Percentiles rank a stretch among this genome's conserved stretches.
Evolutionary conservation across 352 stramenopile species (phyloP).

Genomic region (Globisporangium spinosum): DNA sequence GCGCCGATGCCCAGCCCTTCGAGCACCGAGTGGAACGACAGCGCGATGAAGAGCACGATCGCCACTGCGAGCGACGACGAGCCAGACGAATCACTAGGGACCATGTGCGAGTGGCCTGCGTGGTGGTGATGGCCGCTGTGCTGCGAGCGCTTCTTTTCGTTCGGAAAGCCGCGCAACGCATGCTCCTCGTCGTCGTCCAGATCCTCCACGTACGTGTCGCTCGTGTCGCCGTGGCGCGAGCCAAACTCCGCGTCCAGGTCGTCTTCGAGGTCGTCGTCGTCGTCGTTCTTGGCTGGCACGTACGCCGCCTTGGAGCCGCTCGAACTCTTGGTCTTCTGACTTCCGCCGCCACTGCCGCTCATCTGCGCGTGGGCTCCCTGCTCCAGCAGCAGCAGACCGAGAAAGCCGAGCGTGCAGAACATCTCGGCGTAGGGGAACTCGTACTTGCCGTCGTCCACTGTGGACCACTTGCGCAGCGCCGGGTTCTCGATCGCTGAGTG

Average conservation of each 20-base stretch:
- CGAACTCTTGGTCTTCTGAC: neutral
- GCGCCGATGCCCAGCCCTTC: slow-evolving; percentile 74
- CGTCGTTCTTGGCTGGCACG: slow-evolving; percentile 27
- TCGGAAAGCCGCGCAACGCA: slow-evolving; percentile 11
- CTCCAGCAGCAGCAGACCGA: slow-evolving; percentile 64
- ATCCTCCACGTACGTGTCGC: slow-evolving; percentile 38
- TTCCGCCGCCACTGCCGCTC: neutral
- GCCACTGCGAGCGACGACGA: slow-evolving; percentile 48
- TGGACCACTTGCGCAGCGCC: slow-evolving; percentile 62
- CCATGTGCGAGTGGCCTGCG: slow-evolving; percentile 33
- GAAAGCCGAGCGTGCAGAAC: slow-evolving; percentile 71
- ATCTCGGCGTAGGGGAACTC: slow-evolving; percentile 78
- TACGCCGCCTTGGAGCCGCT: slow-evolving; percentile 9
- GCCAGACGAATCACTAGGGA: slow-evolving; percentile 14
- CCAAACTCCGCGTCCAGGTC: slow-evolving; percentile 32
- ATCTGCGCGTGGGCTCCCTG: slow-evolving; percentile 55
- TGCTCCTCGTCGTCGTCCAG: slow-evolving; percentile 34
- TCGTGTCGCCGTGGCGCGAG: slow-evolving; percentile 36
- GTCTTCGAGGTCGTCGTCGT: slow-evolving; percentile 21
- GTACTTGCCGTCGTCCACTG: slow-evolving; percentile 51
- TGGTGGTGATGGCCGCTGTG: slow-evolving; percentile 16
- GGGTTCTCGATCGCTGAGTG: slow-evolving; percentile 70
- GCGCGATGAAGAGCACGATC: slow-evolving; percentile 68
- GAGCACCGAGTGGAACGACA: slow-evolving; percentile 81
- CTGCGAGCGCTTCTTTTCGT: slow-evolving; percentile 15